phyloP scores from a whole-genome alignment of 768 basidiomycete genomes.

The Panus rudis region DNA sequence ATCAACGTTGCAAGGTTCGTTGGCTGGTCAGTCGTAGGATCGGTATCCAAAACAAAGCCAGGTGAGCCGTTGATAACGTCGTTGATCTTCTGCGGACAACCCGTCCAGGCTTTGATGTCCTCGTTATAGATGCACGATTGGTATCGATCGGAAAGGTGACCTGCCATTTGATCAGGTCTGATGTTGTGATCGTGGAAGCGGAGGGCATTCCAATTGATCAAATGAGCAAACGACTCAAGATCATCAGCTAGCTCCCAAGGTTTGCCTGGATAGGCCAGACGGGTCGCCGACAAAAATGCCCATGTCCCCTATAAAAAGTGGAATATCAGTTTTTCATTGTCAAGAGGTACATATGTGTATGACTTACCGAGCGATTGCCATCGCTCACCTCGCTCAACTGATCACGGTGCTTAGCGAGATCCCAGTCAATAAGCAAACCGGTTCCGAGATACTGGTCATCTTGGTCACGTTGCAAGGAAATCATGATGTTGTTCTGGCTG shows the following conservation, averaged over 20 bases:
- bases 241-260: not conserved
- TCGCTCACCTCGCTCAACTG: not conserved
- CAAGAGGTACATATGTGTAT: not conserved
- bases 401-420: constrained; percentile 1
- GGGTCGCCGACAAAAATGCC: not conserved
- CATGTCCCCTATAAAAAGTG: constrained; percentile 4
- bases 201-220: not conserved
- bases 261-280: not conserved
- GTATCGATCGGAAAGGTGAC: too few species aligned
- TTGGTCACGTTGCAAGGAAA: not conserved
- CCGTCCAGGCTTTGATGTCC: too few species aligned
- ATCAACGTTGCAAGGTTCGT: too few species aligned
- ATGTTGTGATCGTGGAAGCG: not conserved
- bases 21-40: too few species aligned
- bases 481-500: constrained; percentile 5
- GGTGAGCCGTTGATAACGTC: too few species aligned
- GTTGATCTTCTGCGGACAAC: too few species aligned
- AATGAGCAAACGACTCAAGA: not conserved
- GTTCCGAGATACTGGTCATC: too few species aligned
- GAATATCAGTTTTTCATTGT: not conserved
- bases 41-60: too few species aligned
- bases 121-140: too few species aligned
- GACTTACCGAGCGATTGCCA: not conserved
- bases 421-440: constrained; percentile 6
- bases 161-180: not conserved